Evolutionary conservation across 2,329 filamentous ascomycete genomes (phyloP), one percentile per base, ranked within the genome.

Genomic region (Dothideomycetidae sp.): DNA sequence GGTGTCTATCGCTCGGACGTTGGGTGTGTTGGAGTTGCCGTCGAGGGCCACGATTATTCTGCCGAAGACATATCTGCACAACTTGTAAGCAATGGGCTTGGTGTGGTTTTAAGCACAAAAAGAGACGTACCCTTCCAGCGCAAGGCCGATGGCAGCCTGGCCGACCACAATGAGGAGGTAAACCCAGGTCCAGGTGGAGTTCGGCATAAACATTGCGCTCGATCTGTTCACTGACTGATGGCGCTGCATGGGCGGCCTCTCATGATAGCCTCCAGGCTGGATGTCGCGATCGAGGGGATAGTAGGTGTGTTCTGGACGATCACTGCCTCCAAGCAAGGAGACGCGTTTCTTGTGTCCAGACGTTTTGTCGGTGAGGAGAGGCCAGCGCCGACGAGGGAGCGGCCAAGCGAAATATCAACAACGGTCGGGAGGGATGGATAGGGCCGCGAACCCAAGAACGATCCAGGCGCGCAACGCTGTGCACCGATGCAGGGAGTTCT

Each of bases 131-230:
- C 80, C 73, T 68, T 98, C 88, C 46, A 94, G 78, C 15, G 71
- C 78, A 48, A 96, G 70, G 45, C 82, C 81, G 38, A 92, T 70
- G 43, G 80, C 61, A 44, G 84, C 81, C 66, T 98, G 90, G 40
- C 81, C 45, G 31, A 78, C 59, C 23, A 82, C 76, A 23, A 81
- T 70, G 45, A 75, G 57, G 60, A 92, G 74, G 56, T 96, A 96
- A 44, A 75, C 66, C 68, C 84, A 88, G 11, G 86, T 85, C 88
- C 90, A 98, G 53, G 70, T 73, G 40, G 81, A 81, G 54, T 76
- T 81, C 50, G 92, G 78, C 49, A 81, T 74, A 55, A 85, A 88
- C 65, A 86, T 74, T 49, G 61, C 73, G 48, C 53, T 51, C 46
- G 42, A 50, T 58, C 52, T 47, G 49, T 46, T 48, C 52, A 33